A percentile compares a stretch with the other conserved stretches of the same genome.
These are phyloP conservation scores for Kwoniella botswanensis DNA, from an alignment of 768 basidiomycete genomes.

Conservation along the genomic window DNA sequence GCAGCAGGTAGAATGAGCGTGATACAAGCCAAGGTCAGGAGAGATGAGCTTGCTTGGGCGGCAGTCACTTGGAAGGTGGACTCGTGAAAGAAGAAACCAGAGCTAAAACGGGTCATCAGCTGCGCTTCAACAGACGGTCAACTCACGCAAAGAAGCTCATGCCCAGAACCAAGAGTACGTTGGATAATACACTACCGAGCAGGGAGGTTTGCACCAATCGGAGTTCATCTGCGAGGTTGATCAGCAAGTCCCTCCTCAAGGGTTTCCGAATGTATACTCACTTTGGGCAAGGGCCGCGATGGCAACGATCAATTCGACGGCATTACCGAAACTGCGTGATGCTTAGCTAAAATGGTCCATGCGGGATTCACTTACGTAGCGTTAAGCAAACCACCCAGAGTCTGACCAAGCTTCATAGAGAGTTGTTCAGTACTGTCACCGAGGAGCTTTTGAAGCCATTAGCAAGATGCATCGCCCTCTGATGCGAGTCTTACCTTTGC, in stretches of 20 bases:
- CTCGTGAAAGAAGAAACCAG: constrained; percentile 70
- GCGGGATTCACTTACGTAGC: constrained; percentile 60
- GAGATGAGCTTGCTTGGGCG: constrained; percentile 72
- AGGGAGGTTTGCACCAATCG: constrained; percentile 92
- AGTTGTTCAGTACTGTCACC: constrained; percentile 59
- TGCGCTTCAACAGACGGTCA: not conserved
- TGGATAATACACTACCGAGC: constrained; percentile 88
- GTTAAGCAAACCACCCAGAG: constrained; percentile 82
- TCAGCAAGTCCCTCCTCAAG: not conserved
- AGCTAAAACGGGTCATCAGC: constrained; percentile 51
- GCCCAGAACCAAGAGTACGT: constrained; percentile 85
- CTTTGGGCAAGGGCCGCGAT: constrained; percentile 81
- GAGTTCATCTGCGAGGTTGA: constrained; percentile 67
- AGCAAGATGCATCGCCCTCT: not conserved
- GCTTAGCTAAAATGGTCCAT: not conserved
- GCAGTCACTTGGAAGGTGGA: constrained; percentile 80
- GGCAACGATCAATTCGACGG: constrained; percentile 85
- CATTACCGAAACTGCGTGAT: constrained; percentile 51
- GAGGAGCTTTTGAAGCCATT: constrained; percentile 32
- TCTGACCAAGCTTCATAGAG: constrained; percentile 73
- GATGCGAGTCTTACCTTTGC: constrained; percentile 67
- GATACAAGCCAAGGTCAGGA: constrained; percentile 86
- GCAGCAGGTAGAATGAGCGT: constrained; percentile 92
- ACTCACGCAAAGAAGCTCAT: constrained; percentile 78
- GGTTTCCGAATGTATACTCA: constrained; percentile 48